Evolutionary conservation across 176 grass and related monocot genomes (phyloP), one percentile per base, ranked within the genome.

Genomic region (Bothriochloa decipiens): DNA sequence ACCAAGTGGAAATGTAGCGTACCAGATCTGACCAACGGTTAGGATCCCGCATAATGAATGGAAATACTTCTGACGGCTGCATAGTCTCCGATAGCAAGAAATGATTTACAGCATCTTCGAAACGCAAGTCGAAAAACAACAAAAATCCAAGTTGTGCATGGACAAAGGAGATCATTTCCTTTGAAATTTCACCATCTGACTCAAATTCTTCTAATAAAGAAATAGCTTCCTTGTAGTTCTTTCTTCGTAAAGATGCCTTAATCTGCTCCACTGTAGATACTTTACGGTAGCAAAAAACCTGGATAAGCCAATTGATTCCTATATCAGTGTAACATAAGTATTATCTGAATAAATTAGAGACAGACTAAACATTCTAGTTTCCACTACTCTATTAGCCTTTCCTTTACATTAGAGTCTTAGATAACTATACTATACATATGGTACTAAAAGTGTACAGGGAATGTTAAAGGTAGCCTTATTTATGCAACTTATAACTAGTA

Each of bases 1-100:
- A 78, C 79, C 18, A 76, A 15, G 37, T 55, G 77, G 55, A 46
- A 69, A 63, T 57, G 64, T 32, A 80, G 11, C 57, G 26, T 95
- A 98, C 96, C 96, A 95, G 90, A 86, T 93, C 82, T 50, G 91
- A 95, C 96, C 96, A 98, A 33, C 87, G 93, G 81, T 98, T 95
- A 81, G 94, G 94, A 70, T 98, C 96, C 87, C 70, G 91, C 93
- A 90, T 98, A 80, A 98, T 98, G 90, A 98, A 95, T 17, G 96
- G 93, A 74, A 98, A 98, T 84, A 98, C 89, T 89, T 98, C 96
- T 72, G 91, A 85, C 72, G 96, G 93, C 29, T 98, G 91, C 91
- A 98, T 92, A 62, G 87, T 86, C 78, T 93, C 96, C 20, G 96
- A 92, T 60, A 92, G 84, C 89, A 98, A 89, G 73, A 98, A 98